Base-by-base conservation (phyloP, 2,329 filamentous ascomycete species). In the Aspergillus felis region DNA sequence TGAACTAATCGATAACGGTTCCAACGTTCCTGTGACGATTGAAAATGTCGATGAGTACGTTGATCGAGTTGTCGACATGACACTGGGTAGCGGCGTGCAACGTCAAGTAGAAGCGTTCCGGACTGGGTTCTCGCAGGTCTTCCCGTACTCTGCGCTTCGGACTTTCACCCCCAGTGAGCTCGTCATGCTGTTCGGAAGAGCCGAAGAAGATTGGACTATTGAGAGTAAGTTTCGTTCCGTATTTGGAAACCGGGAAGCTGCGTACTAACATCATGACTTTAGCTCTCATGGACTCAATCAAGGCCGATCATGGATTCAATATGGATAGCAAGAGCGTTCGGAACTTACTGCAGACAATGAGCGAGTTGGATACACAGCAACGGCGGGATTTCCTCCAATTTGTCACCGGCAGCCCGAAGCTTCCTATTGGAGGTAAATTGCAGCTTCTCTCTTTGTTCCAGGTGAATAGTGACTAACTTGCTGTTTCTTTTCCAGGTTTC, bases 251-350 rank as follows among this genome's bases (percentile, higher is more conserved):
- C 2, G 22, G 12, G 20, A 24, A 24, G 22, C 6, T 25, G 44
- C 2, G 50, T 42, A 27, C 71, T 76, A 69, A 75, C 66, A 57
- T 65, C 27, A 1, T 27, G 61, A 54, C 28, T 59, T 50, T 66
- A 94, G 91, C 94, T 58, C 85, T 99, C 44, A 95, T 95, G 85
- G 94, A 99, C 71, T 97, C 93, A 0, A 93, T 99, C 79, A 99
- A 99, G 78, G 94, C 94, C 28, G 94, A 99, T 67, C 94, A 99
- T 71, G 94, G 94, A 8, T 99, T 91, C 80, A 99, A 97, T 67
- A 94, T 99, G 85, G 94, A 99, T 72, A 97, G 93, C 81, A 90
- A 88, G 78, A 97, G 90, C 69, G 92, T 99, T 50, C 91, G 88
- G 68, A 97, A 99, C 68, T 74, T 99, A 63, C 82, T 99, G 20